Conservation (phyloP, 768 basidiomycete genomes). For the Termitomyces sp. region DNA sequence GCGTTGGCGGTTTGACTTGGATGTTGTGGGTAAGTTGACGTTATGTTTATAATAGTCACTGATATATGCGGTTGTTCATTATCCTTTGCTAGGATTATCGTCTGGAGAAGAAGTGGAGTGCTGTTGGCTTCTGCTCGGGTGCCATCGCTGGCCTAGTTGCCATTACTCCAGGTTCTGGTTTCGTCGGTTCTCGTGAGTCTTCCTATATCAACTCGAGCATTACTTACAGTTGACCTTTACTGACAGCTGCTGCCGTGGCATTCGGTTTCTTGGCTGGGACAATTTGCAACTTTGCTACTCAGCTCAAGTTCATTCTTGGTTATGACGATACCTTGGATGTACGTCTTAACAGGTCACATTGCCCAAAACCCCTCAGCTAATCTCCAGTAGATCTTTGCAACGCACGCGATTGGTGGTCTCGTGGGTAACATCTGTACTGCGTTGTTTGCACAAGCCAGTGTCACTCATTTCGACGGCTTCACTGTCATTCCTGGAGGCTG, state of each 20-base stretch:
- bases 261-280: conserved; percentile 86
- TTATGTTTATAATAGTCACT: no score
- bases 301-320: conserved; percentile 78
- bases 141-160: conserved; percentile 89
- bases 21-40: conserved; percentile 72
- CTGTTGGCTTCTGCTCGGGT: conserved; percentile 94
- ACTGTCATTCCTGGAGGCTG: conserved; percentile 75
- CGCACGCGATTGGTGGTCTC: conserved; percentile 74
- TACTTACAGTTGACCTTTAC: neutral
- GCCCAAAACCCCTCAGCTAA: neutral
- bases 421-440: conserved; percentile 84
- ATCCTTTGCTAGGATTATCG: conserved; percentile 65
- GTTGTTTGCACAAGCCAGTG: conserved; percentile 78
- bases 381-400: conserved; percentile 74
- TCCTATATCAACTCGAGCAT: neutral
- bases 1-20: conserved; percentile 87
- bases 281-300: conserved; percentile 92
- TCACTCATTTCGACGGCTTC: conserved; percentile 79
- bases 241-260: conserved; percentile 69
- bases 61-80: neutral
- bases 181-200: conserved; percentile 67
- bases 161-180: conserved; percentile 84
- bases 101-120: conserved; percentile 90
- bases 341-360: conserved; percentile 11
- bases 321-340: conserved; percentile 85